Evolutionary conservation across 2,329 filamentous ascomycete genomes (phyloP).

Genomic region (Coleophoma cylindrospora): DNA sequence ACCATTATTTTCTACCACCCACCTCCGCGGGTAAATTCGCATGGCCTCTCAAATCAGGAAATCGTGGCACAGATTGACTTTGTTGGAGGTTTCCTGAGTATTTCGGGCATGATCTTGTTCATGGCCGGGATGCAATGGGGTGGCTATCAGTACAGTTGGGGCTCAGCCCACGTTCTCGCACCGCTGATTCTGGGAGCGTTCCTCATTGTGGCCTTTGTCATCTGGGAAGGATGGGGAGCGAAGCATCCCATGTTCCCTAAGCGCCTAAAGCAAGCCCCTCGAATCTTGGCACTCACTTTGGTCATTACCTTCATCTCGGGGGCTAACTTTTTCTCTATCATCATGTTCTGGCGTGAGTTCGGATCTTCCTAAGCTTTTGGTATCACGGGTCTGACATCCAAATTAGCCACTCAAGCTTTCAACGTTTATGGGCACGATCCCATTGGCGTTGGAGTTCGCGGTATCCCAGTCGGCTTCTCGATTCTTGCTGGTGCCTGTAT

Average conservation of each 20-base stretch:
- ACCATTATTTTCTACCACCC: constrained; percentile 48
- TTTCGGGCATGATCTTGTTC: constrained; percentile 44
- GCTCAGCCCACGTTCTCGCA: constrained; percentile 47
- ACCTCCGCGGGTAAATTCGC: constrained; percentile 38
- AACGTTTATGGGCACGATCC: constrained; percentile 64
- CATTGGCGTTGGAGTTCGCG: constrained; percentile 57
- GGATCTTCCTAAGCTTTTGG: neutral
- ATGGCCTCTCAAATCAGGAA: constrained; percentile 30
- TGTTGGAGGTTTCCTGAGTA: constrained; percentile 43
- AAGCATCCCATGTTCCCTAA: constrained; percentile 39
- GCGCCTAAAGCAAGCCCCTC: constrained; percentile 48
- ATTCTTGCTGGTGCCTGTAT: constrained; percentile 58
- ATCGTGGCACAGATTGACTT: constrained; percentile 43
- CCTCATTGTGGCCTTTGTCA: constrained; percentile 41
- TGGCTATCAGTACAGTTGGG: constrained; percentile 35
- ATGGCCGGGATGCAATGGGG: constrained; percentile 51
- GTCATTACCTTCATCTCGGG: constrained; percentile 55
- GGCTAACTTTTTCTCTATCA: constrained; percentile 38
- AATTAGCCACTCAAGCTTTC: constrained; percentile 47
- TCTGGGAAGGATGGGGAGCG: constrained; percentile 48
- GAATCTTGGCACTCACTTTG: constrained; percentile 45
- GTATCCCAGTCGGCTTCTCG: constrained; percentile 58
- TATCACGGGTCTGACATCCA: constrained; percentile 26
- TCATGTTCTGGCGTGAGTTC: constrained; percentile 46
- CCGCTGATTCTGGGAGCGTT: constrained; percentile 45